Conservation (phyloP, 116 monocot genomes). For the Dioscorea cayenensis region DNA sequence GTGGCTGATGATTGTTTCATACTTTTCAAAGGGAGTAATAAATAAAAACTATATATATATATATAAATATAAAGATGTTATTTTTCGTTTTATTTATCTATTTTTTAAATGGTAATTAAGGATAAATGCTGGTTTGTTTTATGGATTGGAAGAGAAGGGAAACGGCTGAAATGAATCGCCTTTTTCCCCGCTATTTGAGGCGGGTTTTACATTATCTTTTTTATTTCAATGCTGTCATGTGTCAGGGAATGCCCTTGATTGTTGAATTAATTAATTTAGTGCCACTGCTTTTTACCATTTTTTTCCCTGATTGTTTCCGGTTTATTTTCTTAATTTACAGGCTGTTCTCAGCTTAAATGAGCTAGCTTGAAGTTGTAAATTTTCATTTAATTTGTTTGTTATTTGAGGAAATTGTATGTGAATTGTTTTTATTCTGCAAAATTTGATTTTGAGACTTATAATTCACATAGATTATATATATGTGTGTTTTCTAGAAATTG, state of each 20-base stretch:
- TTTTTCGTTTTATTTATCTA: no score
- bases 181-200: constrained; percentile 1
- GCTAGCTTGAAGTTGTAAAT: neutral
- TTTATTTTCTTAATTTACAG: neutral
- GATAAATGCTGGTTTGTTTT: neutral
- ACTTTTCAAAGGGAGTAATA: no score
- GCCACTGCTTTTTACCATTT: neutral
- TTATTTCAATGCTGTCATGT: neutral
- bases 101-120: no score
- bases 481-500: no score
- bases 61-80: no score
- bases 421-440: no score
- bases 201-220: neutral
- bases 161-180: neutral
- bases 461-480: no score
- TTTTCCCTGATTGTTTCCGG: neutral
- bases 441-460: no score
- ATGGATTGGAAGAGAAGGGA: neutral
- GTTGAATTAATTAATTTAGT: neutral
- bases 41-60: no score
- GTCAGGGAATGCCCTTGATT: neutral
- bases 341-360: neutral
- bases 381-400: no score
- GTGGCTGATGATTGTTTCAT: no score
- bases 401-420: no score